Evolutionary conservation across 768 basidiomycete species (phyloP), one percentile per base, ranked within the genome.

Genomic region (Paxillus ammoniavirescens): DNA sequence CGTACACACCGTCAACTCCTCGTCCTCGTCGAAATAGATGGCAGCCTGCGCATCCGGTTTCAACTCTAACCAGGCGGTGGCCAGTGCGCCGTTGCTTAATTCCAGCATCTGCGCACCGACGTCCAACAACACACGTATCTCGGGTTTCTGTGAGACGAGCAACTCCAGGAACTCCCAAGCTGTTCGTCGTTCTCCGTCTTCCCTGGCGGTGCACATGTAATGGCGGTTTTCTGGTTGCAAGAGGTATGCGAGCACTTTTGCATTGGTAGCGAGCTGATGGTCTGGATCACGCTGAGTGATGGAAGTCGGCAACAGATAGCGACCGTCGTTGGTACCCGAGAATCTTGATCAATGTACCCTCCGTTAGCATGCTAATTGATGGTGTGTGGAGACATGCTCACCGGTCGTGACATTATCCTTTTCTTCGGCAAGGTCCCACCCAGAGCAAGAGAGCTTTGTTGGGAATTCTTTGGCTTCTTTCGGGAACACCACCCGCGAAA

Each of bases 41-140:
- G 73, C 75, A 0, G 77, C 81, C 40, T 65, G 57, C 1, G 73
- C 55, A 26, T 69, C 55, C 5, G 56, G 52, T 4, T 46, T 48
- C 9, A 66, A 62, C 4, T 36, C 31, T 4, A 62, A 40, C 61
- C 54, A 62, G 13, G 21, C 23, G 8, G 26, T 30, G 8, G 69
- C 75, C 5, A 82, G 48, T 18, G 75, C 66, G 2, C 57, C 42
- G 55, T 79, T 82, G 26, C 66, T 65, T 44, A 78, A 56, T 37
- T 81, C 78, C 13, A 82, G 65, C 61, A 82, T 75, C 54, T 82
- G 80, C 1, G 81, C 80, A 2, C 81, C 80, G 23, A 81, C 77
- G 53, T 82, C 80, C 4, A 82, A 63, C 26, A 82, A 62, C 15
- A 81, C 76, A 26, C 66, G 67, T n/a, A 80, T 66, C 17, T 66